These are phyloP conservation scores for Coemansia sp. DNA, from an alignment of 192 early-diverging fungal species.

Conservation along the genomic window DNA sequence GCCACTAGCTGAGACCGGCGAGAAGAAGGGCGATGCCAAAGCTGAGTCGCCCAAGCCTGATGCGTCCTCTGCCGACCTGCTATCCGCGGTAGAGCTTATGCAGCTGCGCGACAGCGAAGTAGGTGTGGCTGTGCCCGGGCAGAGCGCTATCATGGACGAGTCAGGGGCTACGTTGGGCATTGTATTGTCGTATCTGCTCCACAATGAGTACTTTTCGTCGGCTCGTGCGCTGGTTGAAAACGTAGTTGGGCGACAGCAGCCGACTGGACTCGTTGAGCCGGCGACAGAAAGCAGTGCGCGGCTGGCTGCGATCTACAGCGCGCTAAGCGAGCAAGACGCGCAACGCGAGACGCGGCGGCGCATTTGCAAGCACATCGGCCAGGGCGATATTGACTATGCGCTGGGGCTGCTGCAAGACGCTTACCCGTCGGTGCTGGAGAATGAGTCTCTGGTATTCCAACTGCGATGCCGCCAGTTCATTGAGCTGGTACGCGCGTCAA, in stretches of 20 bases:
- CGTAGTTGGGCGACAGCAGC: constrained; percentile 28
- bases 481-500: constrained; percentile 70
- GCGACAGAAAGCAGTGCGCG: constrained; percentile 7
- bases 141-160: constrained; percentile 3
- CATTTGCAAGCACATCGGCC: constrained; percentile 63
- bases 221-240: constrained; percentile 68
- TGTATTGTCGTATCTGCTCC: constrained; percentile 80
- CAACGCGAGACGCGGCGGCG: constrained; percentile 35
- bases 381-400: constrained; percentile 78
- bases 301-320: constrained; percentile 23
- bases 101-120: constrained; percentile 11
- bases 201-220: constrained; percentile 80
- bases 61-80: background rate
- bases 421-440: constrained; percentile 71
- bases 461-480: constrained; percentile 87
- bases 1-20: background rate
- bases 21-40: background rate
- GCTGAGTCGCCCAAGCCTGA: constrained; percentile 2
- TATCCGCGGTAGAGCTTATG: constrained; percentile 3
- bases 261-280: background rate
- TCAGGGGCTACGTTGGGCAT: constrained; percentile 51
- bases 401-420: constrained; percentile 64
- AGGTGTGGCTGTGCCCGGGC: background rate
- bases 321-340: constrained; percentile 37
- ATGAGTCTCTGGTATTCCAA: constrained; percentile 72